Evolutionary conservation across 73 alveolate genomes (phyloP).

Genomic region (Paramecium caudatum): DNA sequence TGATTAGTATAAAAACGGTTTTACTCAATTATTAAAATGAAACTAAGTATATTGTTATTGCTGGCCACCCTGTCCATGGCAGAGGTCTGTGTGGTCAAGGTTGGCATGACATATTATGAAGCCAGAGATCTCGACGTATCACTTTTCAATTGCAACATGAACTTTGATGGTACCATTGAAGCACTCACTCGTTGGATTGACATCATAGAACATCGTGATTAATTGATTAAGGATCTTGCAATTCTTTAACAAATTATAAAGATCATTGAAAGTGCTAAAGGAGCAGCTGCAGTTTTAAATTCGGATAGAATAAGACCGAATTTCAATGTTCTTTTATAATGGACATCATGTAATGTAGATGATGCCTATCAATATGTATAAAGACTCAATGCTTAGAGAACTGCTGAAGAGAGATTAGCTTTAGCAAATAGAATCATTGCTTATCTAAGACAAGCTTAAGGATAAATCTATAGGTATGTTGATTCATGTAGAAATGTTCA

Average conservation of each 20-base stretch:
- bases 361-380: conserved; percentile 7
- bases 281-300: not conserved
- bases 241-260: not conserved
- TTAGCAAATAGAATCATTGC: not conserved
- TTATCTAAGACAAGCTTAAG: not conserved
- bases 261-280: conserved; percentile 30
- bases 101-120: conserved; percentile 37
- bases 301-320: not conserved
- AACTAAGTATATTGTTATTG: conserved; percentile 10
- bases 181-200: conserved; percentile 47
- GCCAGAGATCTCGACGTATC: conserved; percentile 8
- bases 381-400: not conserved
- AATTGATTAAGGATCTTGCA: conserved; percentile 2
- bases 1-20: conserved; percentile 29
- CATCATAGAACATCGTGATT: conserved; percentile 24
- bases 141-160: conserved; percentile 35
- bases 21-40: conserved; percentile 14
- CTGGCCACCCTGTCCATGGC: not conserved
- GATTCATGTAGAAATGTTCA: conserved; percentile 39
- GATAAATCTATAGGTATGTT: conserved; percentile 14
- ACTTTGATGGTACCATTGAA: conserved; percentile 43
- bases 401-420: conserved; percentile 4
- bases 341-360: conserved; percentile 19
- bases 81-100: conserved; percentile 22
- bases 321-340: not conserved